Base-by-base conservation (phyloP, 495 filamentous ascomycete genomes). In the Clavariopsis aquatica region DNA sequence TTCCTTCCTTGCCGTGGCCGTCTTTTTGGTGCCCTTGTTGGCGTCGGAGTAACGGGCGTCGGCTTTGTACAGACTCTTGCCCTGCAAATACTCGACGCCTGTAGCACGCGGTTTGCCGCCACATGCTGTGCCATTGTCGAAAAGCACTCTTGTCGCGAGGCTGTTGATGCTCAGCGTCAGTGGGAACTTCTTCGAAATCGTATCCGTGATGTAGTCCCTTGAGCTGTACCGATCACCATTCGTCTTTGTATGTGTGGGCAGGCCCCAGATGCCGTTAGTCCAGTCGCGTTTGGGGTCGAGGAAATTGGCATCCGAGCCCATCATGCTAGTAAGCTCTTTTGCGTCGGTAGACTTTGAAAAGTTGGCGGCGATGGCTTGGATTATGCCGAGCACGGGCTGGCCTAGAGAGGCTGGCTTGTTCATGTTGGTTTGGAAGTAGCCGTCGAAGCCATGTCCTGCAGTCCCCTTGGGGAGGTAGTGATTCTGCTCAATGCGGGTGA, bases 61-160 rank as follows among this genome's bases (percentile, higher is more conserved):
- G 5, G 87, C 86, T 31, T 80, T 75, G 76, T 88, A 89, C 8
- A 89, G 76, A 55, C 78, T 72, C 26, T 81, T 64, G 23, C 86
- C 87, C 49, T 81, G 78, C 2, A 89, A 79, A 70, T 83, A 89
- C 47, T 86, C 81, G 38, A 91, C 80, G 36, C 87, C 87, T 0
- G 76, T 83, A 10, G 87, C 87, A 12, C 74, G 75, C 0, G 85
- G 83, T 10, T 75, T 75, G 5, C 52, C 52, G 3, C 68, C 73
- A 8, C 73, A 64, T 15, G 76, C 75, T 49, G 62, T 55, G 7
- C 72, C 53, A 17, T 76, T 78, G 62, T 83, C 77, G 61, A 89
- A 88, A 22, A 69, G 64, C 41, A 89, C 74, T 64, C 82, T 83
- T 10, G 87, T 89, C 17, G 82, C 87, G 53, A 85, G 78, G 49